Base-by-base conservation (phyloP, 208 protist genomes). In the Herpetomonas tarakana region DNA sequence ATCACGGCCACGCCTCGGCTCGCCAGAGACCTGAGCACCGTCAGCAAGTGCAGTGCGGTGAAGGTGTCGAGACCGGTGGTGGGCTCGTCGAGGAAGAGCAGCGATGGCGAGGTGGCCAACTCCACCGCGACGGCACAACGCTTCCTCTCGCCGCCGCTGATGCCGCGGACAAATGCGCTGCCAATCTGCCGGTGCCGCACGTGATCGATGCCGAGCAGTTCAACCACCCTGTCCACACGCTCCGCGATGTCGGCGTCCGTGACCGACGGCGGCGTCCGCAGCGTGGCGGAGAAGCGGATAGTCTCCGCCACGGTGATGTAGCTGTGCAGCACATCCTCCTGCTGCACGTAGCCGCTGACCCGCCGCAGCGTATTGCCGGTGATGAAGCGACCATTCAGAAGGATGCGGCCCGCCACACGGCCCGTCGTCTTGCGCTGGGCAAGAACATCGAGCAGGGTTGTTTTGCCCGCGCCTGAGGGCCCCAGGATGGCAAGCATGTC, bases 61-160 rank as follows among this genome's bases (percentile, higher is more conserved):
- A 89, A 82, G 14, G 83, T 86, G 69, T 97, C 89, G 4, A 98
- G 76, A 12, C 91, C 89, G 14, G 84, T 94, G 18, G 83, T 92
- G 3, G 81, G 86, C 58, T 93, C 86, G 31, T 92, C 88, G 9
- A 89, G 73, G 39, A 93, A 86, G 21, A 95, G 62, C 25, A 93
- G 59, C 3, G 77, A 68, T 1, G 88, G 88, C 3, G 60, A 29
- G 12, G 85, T 69, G 28, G 88, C 81, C 28, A 92, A 59, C 56
- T 90, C 88, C 14, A 77, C 77, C 24, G 82, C 85, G 14, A 94
- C 73, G 12, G 74, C 68, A 56, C 71, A 79, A 1, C 85, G 81
- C 58, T 94, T 94, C 52, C 72, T 77, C 67, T 94, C 82, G 2
- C 84, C 88, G 2, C 84, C 88, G 58, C 78, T 87, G 41, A 92